Evolutionary conservation across 768 basidiomycete genomes (phyloP), one percentile per base, ranked within the genome.

Genomic region (Rubroboletus satanas): DNA sequence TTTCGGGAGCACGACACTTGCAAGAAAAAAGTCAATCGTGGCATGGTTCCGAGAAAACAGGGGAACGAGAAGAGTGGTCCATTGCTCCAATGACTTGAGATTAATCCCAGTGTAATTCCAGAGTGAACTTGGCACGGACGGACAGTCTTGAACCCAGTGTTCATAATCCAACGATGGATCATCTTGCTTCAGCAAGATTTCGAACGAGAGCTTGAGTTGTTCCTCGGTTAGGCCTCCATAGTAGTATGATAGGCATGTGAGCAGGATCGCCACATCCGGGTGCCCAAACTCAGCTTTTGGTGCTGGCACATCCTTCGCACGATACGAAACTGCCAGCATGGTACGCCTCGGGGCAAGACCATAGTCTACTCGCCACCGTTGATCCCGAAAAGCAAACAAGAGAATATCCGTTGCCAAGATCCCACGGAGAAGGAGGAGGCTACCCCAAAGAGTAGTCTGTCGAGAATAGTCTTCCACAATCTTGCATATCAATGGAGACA

Each of bases 341-440:
- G 79, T 73, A 4, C 81, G 73, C 7, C 44, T 56, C 2, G 59
- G 60, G 45, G 77, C 76, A 5, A 80, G 72, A 2, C 81, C 81
- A 56, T 79, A 83, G 43, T 82, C 76, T 0, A 82, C 81, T 31
- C 80, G 62, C 78, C 79, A 82, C 11, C 79, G 73, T 44, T 68
- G 71, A 17, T 73, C 67, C 31, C 61, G 63, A 0, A 83, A 62
- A 1, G 65, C 63, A 45, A 74, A 74, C 2, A 64, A 37, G 2
- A 83, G 65, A 9, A 83, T 72, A 0, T 75, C 77, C 1, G 69
- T 64, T 0, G 68, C 74, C 32, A 82, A 51, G 2, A 82, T 63
- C 2, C 80, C 80, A 1, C 80, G 75, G 9, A 77, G 66, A 2
- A 81, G 66, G 1, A 82, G 68, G 14, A 82, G 49, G 31, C 62